Percentiles rank a stretch among this genome's conserved stretches.
These are phyloP conservation scores for Triticum urartu DNA, from an alignment of 176 grass and related monocot species.

Conservation along the genomic window DNA sequence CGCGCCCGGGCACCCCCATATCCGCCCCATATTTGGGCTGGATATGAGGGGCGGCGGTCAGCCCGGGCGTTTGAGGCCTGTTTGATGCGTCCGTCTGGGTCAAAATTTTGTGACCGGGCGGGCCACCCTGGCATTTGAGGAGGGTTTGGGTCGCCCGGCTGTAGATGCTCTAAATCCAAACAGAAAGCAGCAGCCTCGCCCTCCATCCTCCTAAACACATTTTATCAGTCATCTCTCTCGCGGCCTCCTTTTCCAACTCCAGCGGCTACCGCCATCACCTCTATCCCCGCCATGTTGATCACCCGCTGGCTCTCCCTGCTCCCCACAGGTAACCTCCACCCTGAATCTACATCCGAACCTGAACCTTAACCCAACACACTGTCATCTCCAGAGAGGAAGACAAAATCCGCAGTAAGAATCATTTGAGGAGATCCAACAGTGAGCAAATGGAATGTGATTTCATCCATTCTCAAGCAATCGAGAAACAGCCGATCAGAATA, in stretches of 20 bases:
- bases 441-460: neutral
- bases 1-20: no score
- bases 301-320: neutral
- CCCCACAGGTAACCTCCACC: neutral
- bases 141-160: no score
- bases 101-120: no score
- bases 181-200: neutral
- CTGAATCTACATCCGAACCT: neutral
- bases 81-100: no score
- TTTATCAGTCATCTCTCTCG: neutral
- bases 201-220: neutral
- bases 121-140: no score
- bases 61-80: no score
- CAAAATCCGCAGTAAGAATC: neutral
- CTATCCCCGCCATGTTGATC: neutral
- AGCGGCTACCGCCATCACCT: neutral
- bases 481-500: slow-evolving; percentile 1
- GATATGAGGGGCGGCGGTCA: no score
- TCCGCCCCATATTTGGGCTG: no score
- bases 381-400: slow-evolving; percentile 1
- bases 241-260: neutral
- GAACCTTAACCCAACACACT: neutral
- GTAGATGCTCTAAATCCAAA: neutral
- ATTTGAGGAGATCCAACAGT: neutral
- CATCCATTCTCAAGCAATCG: neutral